Conservation (phyloP, 805 yeast genomes). For the Candida tibetensis region DNA sequence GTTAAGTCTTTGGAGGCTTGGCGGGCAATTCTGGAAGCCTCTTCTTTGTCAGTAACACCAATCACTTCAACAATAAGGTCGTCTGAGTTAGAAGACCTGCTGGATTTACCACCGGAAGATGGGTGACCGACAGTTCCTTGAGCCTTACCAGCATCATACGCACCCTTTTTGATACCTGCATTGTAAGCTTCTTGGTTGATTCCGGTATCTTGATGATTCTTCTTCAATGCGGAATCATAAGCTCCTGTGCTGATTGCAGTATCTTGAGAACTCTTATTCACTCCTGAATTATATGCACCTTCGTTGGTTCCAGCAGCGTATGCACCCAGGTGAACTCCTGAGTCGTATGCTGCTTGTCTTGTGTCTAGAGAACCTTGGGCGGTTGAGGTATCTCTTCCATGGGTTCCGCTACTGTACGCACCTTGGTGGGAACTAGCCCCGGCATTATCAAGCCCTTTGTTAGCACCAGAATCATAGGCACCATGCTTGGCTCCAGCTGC, state of each 20-base stretch:
- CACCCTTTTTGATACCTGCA: constrained; percentile 14
- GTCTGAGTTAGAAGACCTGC: not conserved
- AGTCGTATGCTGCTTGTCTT: too few species aligned
- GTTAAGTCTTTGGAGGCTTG: constrained; percentile 29
- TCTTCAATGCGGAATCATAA: not conserved
- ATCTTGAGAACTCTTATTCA: not conserved
- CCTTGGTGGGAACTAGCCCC: not conserved
- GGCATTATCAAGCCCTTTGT: not conserved
- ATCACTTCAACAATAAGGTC: constrained; percentile 30
- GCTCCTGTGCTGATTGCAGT: not conserved
- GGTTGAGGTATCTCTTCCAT: too few species aligned
- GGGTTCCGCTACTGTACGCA: not conserved
- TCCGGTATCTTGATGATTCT: not conserved
- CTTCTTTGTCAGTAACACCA: constrained; percentile 29
- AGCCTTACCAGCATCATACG: constrained; percentile 8
- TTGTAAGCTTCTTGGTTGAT: constrained; percentile 9
- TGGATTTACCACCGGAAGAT: not conserved
- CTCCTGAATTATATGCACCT: not conserved
- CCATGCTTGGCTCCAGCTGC: constrained; percentile 14
- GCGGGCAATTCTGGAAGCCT: constrained; percentile 31
- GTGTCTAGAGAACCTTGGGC: too few species aligned
- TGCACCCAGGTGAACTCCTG: not conserved
- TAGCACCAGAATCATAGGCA: constrained; percentile 8
- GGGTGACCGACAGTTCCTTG: not conserved
- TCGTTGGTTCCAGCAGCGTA: not conserved